Base-by-base conservation (phyloP, 352 stramenopile species). In the Thalassiosira livingstoniorum region DNA sequence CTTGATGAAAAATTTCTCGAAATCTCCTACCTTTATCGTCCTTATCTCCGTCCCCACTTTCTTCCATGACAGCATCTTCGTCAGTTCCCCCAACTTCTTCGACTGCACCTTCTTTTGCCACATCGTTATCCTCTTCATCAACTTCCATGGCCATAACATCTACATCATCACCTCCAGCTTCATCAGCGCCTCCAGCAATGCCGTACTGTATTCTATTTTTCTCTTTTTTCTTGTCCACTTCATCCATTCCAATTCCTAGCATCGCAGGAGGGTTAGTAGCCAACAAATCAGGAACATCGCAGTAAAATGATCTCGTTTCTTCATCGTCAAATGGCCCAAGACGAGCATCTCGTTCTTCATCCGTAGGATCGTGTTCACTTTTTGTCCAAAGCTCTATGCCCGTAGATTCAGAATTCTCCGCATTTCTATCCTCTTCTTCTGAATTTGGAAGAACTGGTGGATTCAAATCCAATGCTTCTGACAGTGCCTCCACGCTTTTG, bases 281-380 rank as follows among this genome's bases (percentile, higher is more conserved):
- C 7, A 99, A 88, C 34, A 99, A 87, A 82, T 99, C 96, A 13
- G 97, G 97, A 65, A 99, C 82, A 85, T 99, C 97, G 86, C 98
- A 96, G 81, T 99, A 99, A 91, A 99, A 99, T 3, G 92, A 94
- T 1, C 96, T 94, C 39, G 95, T 98, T 64, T 98, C 96, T 83
- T 98, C 96, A 75, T 98, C 97, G 75, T 98, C 97, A 74, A 98
- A 99, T 1, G 97, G 95, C 25, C 92, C 92, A 68, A 94, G 87
- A 58, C 91, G 85, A 13, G 45, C 70, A 42, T 64, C 76, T 4
- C 63, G 55, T 4, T 86, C 75, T 27, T 80, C 83, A 63, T 85
- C 90, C 60, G 71, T 80, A 23, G 71, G 79, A 67, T 68, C 80
- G 39, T 72, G 76, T 53, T 80, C 83, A 32, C 70, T 87, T 74